Percentiles rank a stretch among this genome's conserved stretches.
Evolutionary conservation across 345 rosid species (phyloP).

Genomic region (Mangifera indica): DNA sequence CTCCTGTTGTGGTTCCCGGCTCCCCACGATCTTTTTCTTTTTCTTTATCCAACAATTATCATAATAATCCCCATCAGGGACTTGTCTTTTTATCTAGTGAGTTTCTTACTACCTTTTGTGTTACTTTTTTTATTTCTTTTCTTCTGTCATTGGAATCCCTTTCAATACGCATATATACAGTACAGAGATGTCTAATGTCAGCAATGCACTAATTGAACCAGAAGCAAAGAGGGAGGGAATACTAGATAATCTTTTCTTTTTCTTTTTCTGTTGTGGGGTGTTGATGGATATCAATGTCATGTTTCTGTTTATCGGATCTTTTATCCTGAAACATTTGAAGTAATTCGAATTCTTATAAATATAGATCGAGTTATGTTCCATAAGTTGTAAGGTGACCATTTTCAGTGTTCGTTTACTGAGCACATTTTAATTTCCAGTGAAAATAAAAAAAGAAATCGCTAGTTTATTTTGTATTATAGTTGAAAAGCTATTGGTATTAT

Average conservation of each 20-base stretch:
- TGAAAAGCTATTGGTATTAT: constrained; percentile 3
- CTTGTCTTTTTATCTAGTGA: constrained; percentile 2
- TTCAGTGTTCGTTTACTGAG: too few relatives aligned
- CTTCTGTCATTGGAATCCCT: too few relatives aligned
- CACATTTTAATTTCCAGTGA: too few relatives aligned
- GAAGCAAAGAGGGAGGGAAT: too few relatives aligned
- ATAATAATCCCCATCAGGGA: background rate
- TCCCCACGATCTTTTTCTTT: background rate
- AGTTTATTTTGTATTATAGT: background rate
- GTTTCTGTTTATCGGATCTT: background rate
- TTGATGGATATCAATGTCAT: background rate
- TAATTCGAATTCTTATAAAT: background rate
- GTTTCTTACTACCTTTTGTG: background rate
- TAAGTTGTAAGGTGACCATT: background rate
- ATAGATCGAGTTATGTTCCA: background rate
- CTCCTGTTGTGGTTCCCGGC: constrained; percentile 1
- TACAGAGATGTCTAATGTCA: too few relatives aligned
- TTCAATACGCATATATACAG: too few relatives aligned
- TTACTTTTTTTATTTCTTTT: background rate
- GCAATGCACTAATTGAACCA: too few relatives aligned
- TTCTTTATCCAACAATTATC: background rate
- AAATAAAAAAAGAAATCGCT: too few relatives aligned
- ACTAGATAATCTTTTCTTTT: background rate
- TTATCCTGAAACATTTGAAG: background rate
- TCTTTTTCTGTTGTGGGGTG: background rate